phyloP scores from a whole-genome alignment of 441 rosid species.

The Corymbia calophylla region DNA sequence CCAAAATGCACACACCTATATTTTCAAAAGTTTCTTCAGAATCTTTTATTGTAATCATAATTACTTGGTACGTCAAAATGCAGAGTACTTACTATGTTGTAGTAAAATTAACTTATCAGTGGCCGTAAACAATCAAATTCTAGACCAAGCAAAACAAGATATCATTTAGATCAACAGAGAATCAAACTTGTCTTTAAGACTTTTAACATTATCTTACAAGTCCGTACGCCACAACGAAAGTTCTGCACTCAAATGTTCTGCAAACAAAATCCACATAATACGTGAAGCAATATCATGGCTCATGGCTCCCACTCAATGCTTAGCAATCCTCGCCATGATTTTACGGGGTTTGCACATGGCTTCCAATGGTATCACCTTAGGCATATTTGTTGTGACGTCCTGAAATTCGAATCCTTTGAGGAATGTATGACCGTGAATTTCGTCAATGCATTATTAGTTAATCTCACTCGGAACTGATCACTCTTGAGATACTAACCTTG shows the following conservation, averaged over 20 bases:
- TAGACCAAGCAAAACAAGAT: not conserved
- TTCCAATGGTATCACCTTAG: not conserved
- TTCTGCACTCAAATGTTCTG: not conserved
- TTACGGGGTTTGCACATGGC: not conserved
- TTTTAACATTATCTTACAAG: not conserved
- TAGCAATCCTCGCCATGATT: not conserved
- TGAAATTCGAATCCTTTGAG: no score
- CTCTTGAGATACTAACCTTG: no score
- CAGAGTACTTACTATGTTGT: not conserved
- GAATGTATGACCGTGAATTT: no score
- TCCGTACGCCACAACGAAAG: not conserved
- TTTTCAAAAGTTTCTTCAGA: not conserved
- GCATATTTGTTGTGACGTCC: not conserved
- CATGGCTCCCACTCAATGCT: not conserved
- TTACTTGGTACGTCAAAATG: not conserved
- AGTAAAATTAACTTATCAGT: not conserved
- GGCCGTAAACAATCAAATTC: not conserved
- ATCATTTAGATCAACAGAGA: not conserved
- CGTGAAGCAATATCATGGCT: not conserved
- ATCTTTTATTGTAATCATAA: not conserved
- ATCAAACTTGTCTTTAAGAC: not conserved
- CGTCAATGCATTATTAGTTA: no score
- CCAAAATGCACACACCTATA: not conserved
- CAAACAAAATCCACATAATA: not conserved
- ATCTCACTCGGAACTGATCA: no score